phyloP scores from a whole-genome alignment of 441 rosid species.

The Corymbia calophylla region DNA sequence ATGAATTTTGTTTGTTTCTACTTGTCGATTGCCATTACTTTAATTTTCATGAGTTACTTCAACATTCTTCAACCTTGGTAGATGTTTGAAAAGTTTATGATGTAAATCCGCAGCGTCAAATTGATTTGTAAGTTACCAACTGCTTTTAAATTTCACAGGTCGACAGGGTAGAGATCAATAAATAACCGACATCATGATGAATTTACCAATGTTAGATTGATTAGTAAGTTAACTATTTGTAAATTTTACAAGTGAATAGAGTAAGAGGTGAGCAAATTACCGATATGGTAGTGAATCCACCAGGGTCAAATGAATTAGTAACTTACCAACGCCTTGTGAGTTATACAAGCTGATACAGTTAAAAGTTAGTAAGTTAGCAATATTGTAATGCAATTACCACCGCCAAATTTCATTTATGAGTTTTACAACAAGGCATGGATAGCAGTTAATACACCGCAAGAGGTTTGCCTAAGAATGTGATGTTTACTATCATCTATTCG shows the following conservation, averaged over 20 bases:
- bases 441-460: no score
- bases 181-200: accelerated
- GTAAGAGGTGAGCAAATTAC: not conserved
- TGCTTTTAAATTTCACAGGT: not conserved
- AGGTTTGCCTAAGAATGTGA: no score
- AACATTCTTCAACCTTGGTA: no score
- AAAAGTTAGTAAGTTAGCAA: no score
- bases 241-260: not conserved
- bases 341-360: not conserved
- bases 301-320: not conserved
- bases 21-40: not conserved
- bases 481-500: no score
- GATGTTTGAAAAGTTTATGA: not conserved
- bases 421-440: no score
- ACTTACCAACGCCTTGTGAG: not conserved
- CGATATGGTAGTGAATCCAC: not conserved
- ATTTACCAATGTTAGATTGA: not conserved
- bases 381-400: no score
- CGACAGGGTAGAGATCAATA: not conserved
- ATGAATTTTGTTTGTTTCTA: not conserved
- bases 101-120: not conserved
- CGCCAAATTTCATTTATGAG: no score
- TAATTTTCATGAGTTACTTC: no score
- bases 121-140: not conserved
- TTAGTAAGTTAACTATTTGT: not conserved